Evolutionary conservation across 768 basidiomycete genomes (phyloP).

Genomic region (Sporobolomyces roseus): DNA sequence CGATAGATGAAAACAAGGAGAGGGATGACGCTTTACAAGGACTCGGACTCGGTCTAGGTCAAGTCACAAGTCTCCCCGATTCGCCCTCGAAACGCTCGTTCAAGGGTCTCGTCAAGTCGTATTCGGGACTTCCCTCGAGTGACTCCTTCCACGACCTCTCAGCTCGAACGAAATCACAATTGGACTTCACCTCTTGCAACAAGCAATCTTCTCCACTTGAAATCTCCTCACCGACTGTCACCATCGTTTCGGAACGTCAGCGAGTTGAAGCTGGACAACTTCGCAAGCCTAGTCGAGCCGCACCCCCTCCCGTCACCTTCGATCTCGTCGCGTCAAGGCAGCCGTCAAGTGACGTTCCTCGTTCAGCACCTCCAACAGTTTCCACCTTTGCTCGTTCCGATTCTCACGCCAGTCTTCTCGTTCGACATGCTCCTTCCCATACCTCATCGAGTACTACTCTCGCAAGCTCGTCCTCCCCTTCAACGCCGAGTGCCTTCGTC

Average conservation of each 20-base stretch:
- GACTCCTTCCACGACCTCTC: constrained; percentile 15
- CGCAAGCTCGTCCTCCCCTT: neutral
- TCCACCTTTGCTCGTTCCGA: neutral
- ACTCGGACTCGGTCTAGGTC: constrained; percentile 19
- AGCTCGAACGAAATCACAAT: neutral
- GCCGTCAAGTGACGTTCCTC: neutral
- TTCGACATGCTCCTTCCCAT: neutral
- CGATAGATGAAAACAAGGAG: neutral
- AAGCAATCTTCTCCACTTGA: neutral
- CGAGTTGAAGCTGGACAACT: constrained; percentile 4
- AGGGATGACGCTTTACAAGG: constrained; percentile 25
- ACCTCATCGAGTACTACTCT: neutral
- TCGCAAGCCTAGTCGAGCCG: neutral
- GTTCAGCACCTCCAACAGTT: constrained; percentile 29
- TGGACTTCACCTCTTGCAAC: neutral
- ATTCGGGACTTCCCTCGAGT: constrained; percentile 6
- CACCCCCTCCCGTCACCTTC: constrained; percentile 15
- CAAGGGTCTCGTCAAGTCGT: constrained; percentile 21
- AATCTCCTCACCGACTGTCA: neutral
- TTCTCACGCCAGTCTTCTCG: constrained; percentile 11
- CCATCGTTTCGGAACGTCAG: constrained; percentile 1
- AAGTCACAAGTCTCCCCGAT: neutral
- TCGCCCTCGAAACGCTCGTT: constrained; percentile 30
- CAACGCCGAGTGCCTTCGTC: neutral
- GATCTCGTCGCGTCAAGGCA: constrained; percentile 1